Evolutionary conservation across 495 filamentous ascomycete species (phyloP).

Genomic region (Jackrogersella multiformis): DNA sequence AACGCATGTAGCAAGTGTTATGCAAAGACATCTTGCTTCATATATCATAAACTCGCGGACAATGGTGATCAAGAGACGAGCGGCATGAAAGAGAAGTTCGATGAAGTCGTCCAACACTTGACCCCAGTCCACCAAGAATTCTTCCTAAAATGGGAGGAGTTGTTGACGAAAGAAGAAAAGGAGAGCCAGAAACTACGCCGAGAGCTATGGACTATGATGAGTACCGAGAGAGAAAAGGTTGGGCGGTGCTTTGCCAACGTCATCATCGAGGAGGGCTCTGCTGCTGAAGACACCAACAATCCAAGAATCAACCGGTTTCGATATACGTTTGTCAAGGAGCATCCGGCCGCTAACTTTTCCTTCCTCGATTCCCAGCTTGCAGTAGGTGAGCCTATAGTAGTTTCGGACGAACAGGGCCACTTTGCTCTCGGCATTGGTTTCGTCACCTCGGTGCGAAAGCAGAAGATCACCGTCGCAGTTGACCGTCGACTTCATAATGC

Average conservation of each 20-base stretch:
- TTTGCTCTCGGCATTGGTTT: slow-evolving; percentile 94
- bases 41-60: slow-evolving; percentile 93
- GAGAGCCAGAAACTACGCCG: slow-evolving; percentile 82
- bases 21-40: slow-evolving; percentile 85
- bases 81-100: slow-evolving; percentile 76
- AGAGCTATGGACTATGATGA: slow-evolving; percentile 95
- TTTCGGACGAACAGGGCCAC: slow-evolving; percentile 96
- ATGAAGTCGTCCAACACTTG: slow-evolving; percentile 76
- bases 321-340: slow-evolving; percentile 81
- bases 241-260: slow-evolving; percentile 73
- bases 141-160: slow-evolving; percentile 91
- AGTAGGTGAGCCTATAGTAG: slow-evolving; percentile 88
- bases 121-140: slow-evolving; percentile 78
- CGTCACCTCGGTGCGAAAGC: slow-evolving; percentile 76
- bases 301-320: slow-evolving; percentile 88
- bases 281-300: slow-evolving; percentile 68
- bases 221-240: slow-evolving; percentile 84
- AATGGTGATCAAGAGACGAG: slow-evolving; percentile 83
- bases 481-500: slow-evolving; percentile 89
- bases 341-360: slow-evolving; percentile 67
- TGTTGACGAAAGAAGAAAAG: slow-evolving; percentile 93
- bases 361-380: slow-evolving; percentile 92
- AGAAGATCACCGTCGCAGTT: slow-evolving; percentile 83
- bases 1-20: slow-evolving; percentile 85
- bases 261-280: slow-evolving; percentile 81